A percentile compares a stretch with the other conserved stretches of the same genome.
These are phyloP conservation scores for Monosiga brevicollis DNA, from an alignment of 78 protist species.

Conservation along the genomic window DNA sequence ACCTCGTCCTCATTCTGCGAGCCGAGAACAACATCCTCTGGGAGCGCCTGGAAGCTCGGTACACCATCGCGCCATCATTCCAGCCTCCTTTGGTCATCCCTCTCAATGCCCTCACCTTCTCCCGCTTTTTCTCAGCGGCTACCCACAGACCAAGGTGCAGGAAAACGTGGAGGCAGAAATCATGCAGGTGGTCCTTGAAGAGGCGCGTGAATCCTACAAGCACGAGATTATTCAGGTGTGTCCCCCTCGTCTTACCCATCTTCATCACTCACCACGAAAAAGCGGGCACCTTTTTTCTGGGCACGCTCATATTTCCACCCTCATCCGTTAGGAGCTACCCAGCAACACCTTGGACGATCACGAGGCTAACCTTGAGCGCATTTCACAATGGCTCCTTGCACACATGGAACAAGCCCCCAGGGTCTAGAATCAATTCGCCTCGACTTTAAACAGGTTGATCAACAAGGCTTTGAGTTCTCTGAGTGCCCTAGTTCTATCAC, in stretches of 20 bases:
- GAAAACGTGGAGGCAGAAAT: constrained; percentile 82
- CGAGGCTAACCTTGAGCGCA: constrained; percentile 15
- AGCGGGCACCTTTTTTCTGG: no score
- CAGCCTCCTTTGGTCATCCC: not conserved
- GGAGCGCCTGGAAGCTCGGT: constrained; percentile 46
- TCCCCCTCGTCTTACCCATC: no score
- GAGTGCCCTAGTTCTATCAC: no score
- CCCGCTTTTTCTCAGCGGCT: constrained; percentile 32
- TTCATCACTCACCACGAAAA: no score
- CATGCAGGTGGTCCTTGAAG: constrained; percentile 69
- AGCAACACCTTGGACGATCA: constrained; percentile 39
- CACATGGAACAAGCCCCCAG: no score
- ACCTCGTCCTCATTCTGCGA: constrained; percentile 71
- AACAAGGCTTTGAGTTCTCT: no score
- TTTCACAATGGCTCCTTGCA: not conserved
- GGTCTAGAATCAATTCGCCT: no score
- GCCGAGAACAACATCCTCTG: constrained; percentile 44
- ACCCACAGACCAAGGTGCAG: constrained; percentile 45
- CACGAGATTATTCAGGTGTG: not conserved
- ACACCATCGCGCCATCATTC: not conserved
- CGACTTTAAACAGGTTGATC: no score
- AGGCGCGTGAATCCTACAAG: constrained; percentile 60
- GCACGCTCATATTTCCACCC: no score
- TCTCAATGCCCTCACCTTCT: not conserved
- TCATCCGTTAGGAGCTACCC: not conserved